phyloP scores from a whole-genome alignment of 2,329 filamentous ascomycete genomes.

The Geosmithia morbida region DNA sequence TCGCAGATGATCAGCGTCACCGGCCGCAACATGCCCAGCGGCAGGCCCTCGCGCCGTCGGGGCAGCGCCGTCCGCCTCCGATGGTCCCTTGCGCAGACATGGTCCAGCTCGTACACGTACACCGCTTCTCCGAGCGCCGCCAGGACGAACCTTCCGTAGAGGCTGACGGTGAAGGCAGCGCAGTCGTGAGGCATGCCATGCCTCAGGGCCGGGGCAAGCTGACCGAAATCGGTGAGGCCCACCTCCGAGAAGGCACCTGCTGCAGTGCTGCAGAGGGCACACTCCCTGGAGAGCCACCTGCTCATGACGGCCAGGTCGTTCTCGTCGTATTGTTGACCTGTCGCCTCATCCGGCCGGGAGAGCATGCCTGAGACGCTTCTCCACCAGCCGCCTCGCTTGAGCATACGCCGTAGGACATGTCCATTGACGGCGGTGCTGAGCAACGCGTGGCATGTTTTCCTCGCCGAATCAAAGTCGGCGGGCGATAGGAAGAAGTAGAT shows the following conservation, averaged over 20 bases:
- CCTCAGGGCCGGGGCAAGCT: slow-evolving; percentile 11
- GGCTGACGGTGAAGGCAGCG: slow-evolving; percentile 35
- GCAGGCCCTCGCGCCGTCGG: slow-evolving; percentile 8
- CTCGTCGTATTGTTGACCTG: slow-evolving; percentile 4
- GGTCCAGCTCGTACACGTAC: slow-evolving; percentile 35
- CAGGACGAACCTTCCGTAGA: slow-evolving; percentile 43
- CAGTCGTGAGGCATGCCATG: neutral
- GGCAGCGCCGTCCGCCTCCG: slow-evolving; percentile 11
- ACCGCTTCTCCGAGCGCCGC: slow-evolving; percentile 37
- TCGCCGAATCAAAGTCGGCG: slow-evolving; percentile 40
- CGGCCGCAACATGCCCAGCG: slow-evolving; percentile 19
- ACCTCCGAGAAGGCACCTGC: slow-evolving; percentile 15
- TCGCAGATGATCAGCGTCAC: slow-evolving; percentile 42
- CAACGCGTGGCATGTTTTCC: slow-evolving; percentile 45
- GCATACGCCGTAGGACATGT: slow-evolving; percentile 33
- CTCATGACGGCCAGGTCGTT: slow-evolving; percentile 19
- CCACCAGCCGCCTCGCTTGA: slow-evolving; percentile 41
- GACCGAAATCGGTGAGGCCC: slow-evolving; percentile 20
- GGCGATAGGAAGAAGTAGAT: slow-evolving; percentile 18
- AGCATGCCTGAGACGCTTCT: slow-evolving; percentile 15
- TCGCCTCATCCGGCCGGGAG: slow-evolving; percentile 8
- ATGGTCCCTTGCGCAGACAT: slow-evolving; percentile 15
- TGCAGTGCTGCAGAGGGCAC: slow-evolving; percentile 8
- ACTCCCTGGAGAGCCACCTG: slow-evolving; percentile 26
- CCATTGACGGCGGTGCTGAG: slow-evolving; percentile 40